A percentile compares a stretch with the other conserved stretches of the same genome.
Conservation (phyloP, 768 basidiomycete species). For the Suillus brevipes region DNA sequence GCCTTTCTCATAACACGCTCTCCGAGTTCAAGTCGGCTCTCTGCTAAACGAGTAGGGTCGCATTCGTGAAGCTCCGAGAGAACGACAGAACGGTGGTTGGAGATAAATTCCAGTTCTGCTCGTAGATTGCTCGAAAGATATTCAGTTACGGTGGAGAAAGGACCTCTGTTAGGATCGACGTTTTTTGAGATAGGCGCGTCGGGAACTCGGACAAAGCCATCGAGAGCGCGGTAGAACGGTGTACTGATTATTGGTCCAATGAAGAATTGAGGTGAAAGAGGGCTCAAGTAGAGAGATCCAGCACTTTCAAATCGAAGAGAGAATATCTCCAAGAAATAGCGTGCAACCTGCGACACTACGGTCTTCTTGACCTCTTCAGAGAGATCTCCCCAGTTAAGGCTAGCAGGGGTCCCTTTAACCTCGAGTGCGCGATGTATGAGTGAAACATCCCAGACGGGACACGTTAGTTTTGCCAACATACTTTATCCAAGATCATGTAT, state of each 20-base stretch:
- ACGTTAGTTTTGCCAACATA: neutral
- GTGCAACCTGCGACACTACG: conserved; percentile 3
- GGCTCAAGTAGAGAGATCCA: conserved; percentile 4
- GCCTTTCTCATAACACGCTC: conserved; percentile 6
- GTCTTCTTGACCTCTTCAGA: neutral
- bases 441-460: neutral
- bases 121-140: neutral
- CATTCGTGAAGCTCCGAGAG: neutral
- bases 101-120: neutral
- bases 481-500: neutral
- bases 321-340: conserved; percentile 2
- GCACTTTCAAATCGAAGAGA: conserved; percentile 1
- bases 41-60: too few relatives aligned
- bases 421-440: too few relatives aligned
- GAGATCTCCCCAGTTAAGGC: neutral
- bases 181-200: neutral
- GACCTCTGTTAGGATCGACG: neutral
- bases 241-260: neutral
- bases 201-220: neutral
- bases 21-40: conserved; percentile 6
- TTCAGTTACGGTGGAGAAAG: neutral
- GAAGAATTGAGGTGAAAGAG: neutral
- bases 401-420: neutral
- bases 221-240: neutral
- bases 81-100: neutral